Conservation (phyloP, 2,329 filamentous ascomycete genomes). For the Cephalotrichum gorgonifer region DNA sequence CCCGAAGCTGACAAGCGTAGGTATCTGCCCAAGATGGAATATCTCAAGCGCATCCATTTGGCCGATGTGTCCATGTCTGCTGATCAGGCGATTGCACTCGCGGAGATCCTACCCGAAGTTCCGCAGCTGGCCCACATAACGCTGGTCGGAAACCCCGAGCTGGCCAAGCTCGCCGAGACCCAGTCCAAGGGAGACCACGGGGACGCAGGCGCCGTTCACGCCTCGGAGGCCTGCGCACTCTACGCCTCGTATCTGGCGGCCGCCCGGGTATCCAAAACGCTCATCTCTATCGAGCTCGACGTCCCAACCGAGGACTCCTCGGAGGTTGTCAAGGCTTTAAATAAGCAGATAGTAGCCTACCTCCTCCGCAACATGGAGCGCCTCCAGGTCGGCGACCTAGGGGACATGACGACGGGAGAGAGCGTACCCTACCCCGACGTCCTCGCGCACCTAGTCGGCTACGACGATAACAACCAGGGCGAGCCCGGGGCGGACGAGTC, state of each 20-base stretch:
- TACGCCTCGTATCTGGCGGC: slow-evolving; percentile 89
- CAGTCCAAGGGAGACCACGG: slow-evolving; percentile 76
- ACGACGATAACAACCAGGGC: slow-evolving; percentile 34
- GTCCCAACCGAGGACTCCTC: slow-evolving; percentile 72
- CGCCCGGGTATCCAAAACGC: slow-evolving; percentile 67
- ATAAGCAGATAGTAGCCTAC: slow-evolving; percentile 91
- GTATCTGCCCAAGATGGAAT: slow-evolving; percentile 68
- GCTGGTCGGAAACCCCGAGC: slow-evolving; percentile 68
- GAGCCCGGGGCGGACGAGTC: slow-evolving; percentile 49
- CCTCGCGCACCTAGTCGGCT: slow-evolving; percentile 75
- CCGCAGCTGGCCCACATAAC: slow-evolving; percentile 75
- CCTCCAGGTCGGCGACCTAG: slow-evolving; percentile 50
- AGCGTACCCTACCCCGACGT: slow-evolving; percentile 56
- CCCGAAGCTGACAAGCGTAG: slow-evolving; percentile 19
- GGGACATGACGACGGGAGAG: slow-evolving; percentile 22
- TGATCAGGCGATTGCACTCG: slow-evolving; percentile 81
- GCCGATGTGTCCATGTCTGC: slow-evolving; percentile 74
- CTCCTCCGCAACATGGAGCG: slow-evolving; percentile 85
- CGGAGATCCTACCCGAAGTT: slow-evolving; percentile 82
- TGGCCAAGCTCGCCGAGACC: slow-evolving; percentile 62
- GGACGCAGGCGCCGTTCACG: no score
- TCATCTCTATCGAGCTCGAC: slow-evolving; percentile 88
- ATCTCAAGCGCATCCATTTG: slow-evolving; percentile 77
- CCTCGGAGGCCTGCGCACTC: slow-evolving; percentile 82
- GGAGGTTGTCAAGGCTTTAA: slow-evolving; percentile 83